Evolutionary conservation across 2,329 filamentous ascomycete species (phyloP).

Genomic region (Purpureocillium lavendulum): DNA sequence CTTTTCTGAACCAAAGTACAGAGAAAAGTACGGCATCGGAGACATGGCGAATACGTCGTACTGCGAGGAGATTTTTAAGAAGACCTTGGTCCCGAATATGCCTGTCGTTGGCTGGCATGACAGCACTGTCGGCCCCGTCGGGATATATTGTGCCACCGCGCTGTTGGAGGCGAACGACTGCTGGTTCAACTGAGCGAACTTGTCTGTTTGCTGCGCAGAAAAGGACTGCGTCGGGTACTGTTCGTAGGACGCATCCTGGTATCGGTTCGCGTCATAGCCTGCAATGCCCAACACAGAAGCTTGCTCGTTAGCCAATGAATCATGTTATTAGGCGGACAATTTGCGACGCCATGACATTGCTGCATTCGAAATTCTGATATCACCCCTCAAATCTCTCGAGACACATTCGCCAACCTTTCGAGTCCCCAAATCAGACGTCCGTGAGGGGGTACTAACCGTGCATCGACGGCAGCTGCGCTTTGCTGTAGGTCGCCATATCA

Average conservation of each 20-base stretch:
- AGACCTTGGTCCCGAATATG: slow-evolving; percentile 59
- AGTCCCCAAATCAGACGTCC: too few relatives aligned
- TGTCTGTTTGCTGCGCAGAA: slow-evolving; percentile 37
- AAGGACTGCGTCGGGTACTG: slow-evolving; percentile 42
- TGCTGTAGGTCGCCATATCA: slow-evolving; percentile 55
- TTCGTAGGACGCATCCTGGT: slow-evolving; percentile 48
- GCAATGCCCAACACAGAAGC: slow-evolving; percentile 3
- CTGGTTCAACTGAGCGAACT: slow-evolving; percentile 44
- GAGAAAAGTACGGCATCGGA: slow-evolving; percentile 46
- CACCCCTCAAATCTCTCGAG: too few relatives aligned
- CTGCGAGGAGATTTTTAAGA: slow-evolving; percentile 65
- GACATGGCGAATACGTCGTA: slow-evolving; percentile 60
- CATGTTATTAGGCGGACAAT: background rate
- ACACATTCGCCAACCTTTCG: too few relatives aligned
- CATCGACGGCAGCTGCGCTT: slow-evolving; percentile 66
- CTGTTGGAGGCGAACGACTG: slow-evolving; percentile 53
- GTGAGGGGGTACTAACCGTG: slow-evolving; percentile 57
- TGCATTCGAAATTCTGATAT: too few relatives aligned
- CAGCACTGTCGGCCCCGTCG: slow-evolving; percentile 51
- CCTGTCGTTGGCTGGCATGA: slow-evolving; percentile 65
- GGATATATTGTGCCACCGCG: slow-evolving; percentile 58
- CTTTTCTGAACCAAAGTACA: slow-evolving; percentile 74
- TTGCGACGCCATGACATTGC: slow-evolving; percentile 13
- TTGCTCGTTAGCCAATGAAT: slow-evolving; percentile 2
- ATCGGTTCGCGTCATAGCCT: slow-evolving; percentile 54